These are phyloP conservation scores for Prunus kanzakura DNA, from an alignment of 306 rosid species.

Conservation along the genomic window DNA sequence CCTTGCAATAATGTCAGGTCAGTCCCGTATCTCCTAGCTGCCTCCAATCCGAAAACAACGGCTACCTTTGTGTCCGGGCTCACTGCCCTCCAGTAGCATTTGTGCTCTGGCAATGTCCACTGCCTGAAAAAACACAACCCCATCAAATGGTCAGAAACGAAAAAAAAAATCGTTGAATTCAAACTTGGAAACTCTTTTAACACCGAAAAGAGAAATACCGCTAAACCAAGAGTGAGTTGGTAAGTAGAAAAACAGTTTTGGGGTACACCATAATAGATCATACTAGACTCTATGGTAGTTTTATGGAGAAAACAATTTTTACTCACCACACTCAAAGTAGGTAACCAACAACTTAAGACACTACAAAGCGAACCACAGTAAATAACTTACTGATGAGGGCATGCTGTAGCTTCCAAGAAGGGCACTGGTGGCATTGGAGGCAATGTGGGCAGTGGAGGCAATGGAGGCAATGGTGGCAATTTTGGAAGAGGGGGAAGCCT, in stretches of 20 bases:
- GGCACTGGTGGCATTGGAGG: conserved; percentile 47
- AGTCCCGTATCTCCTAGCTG: conserved; percentile 63
- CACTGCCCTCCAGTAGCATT: conserved; percentile 80
- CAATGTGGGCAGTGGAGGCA: conserved; percentile 39
- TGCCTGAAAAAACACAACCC: conserved; percentile 33
- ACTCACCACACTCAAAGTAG: no score
- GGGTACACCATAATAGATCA: not conserved
- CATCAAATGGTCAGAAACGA: not conserved
- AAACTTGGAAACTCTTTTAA: not conserved
- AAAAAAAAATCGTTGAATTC: not conserved
- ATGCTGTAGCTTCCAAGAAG: conserved; percentile 66
- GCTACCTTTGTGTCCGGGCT: conserved; percentile 68
- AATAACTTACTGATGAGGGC: conserved; percentile 62
- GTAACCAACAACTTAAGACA: no score
- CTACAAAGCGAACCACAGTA: not conserved
- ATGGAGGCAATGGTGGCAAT: conserved; percentile 39
- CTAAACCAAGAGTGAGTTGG: not conserved
- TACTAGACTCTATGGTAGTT: not conserved
- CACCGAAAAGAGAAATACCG: not conserved
- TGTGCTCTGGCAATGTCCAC: conserved; percentile 66
- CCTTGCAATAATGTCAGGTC: conserved; percentile 76
- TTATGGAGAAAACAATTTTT: not conserved
- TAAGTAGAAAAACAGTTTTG: not conserved
- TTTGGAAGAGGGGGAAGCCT: conserved; percentile 44
- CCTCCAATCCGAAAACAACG: conserved; percentile 56